These are phyloP conservation scores for Oxyria digyna DNA, from an alignment of 148 eudicot genomes.

Conservation along the genomic window DNA sequence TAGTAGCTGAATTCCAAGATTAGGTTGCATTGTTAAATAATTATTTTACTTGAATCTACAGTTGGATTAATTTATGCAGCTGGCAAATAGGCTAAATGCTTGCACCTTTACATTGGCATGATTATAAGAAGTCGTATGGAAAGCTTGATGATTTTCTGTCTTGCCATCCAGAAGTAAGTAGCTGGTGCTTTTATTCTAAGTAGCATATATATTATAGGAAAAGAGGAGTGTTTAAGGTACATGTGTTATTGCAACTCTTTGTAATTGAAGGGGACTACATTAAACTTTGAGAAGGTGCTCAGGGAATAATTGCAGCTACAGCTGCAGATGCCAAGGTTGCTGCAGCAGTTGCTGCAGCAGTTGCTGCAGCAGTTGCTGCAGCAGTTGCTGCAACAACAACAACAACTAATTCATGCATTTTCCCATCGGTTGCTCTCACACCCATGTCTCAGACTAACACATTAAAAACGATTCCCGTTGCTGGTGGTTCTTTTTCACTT, in stretches of 20 bases:
- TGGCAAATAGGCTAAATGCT: conserved; percentile 97
- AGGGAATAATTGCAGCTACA: conserved; percentile 81
- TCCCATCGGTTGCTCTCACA: conserved; percentile 86
- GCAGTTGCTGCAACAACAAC: conserved; percentile 68
- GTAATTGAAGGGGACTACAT: conserved; percentile 80
- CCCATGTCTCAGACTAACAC: conserved; percentile 73
- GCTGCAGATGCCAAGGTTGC: conserved; percentile 89
- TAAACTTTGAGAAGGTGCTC: conserved; percentile 91
- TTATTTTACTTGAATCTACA: not conserved
- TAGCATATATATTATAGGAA: not conserved
- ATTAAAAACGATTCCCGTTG: conserved; percentile 30
- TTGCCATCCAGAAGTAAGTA: conserved; percentile 82
- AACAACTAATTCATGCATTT: conserved; percentile 35
- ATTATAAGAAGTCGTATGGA: conserved; percentile 78
- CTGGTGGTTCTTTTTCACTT: conserved; percentile 14
- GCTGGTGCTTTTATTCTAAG: not conserved
- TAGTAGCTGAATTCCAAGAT: too few species aligned
- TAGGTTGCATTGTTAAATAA: too few species aligned
- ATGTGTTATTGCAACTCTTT: conserved; percentile 44
- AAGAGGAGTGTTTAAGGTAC: not conserved
- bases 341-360: too few species aligned
- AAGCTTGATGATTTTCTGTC: conserved; percentile 93
- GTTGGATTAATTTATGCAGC: conserved; percentile 29
- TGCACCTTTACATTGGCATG: conserved; percentile 96
- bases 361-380: too few species aligned